These are phyloP conservation scores for Blumeria hordei DNA, from an alignment of 2,329 filamentous ascomycete genomes.

Conservation along the genomic window DNA sequence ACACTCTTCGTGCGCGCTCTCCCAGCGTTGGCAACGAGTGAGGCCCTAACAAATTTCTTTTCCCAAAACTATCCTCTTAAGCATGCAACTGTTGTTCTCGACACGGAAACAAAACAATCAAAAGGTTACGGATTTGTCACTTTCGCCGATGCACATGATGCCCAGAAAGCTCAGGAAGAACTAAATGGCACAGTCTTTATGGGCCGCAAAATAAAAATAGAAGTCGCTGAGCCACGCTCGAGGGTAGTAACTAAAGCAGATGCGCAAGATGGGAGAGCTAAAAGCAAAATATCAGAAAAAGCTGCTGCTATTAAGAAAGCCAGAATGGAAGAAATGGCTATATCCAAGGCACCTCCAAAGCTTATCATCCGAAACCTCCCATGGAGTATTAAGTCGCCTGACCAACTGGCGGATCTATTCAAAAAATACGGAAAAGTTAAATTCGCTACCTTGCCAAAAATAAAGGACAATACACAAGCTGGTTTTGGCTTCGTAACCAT, in stretches of 20 bases:
- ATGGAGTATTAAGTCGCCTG: slow-evolving; percentile 77
- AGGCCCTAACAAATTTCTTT: slow-evolving; percentile 68
- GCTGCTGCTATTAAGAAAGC: slow-evolving; percentile 23
- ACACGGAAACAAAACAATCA: slow-evolving; percentile 65
- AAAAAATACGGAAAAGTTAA: slow-evolving; percentile 79
- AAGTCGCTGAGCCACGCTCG: slow-evolving; percentile 68
- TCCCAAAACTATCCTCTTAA: slow-evolving; percentile 88
- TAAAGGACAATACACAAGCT: slow-evolving; percentile 35
- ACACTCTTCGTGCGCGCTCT: slow-evolving; percentile 84
- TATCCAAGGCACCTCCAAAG: slow-evolving; percentile 39
- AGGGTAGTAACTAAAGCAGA: slow-evolving; percentile 33
- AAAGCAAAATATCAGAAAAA: slow-evolving; percentile 15
- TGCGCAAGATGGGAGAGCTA: slow-evolving; percentile 16
- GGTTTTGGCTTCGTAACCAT: slow-evolving; percentile 89
- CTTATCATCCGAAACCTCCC: slow-evolving; percentile 82
- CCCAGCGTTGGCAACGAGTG: slow-evolving; percentile 52
- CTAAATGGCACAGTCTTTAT: slow-evolving; percentile 57
- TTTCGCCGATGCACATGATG: slow-evolving; percentile 83
- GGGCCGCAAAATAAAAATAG: slow-evolving; percentile 62
- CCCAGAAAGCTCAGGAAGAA: slow-evolving; percentile 53
- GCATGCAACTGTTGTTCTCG: slow-evolving; percentile 78
- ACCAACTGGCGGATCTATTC: slow-evolving; percentile 61
- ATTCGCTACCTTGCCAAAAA: slow-evolving; percentile 60
- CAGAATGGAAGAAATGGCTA: slow-evolving; percentile 33
- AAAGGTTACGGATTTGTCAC: slow-evolving; percentile 94